Base-by-base conservation (phyloP, 768 basidiomycete genomes). In the Mycena vitilis region DNA sequence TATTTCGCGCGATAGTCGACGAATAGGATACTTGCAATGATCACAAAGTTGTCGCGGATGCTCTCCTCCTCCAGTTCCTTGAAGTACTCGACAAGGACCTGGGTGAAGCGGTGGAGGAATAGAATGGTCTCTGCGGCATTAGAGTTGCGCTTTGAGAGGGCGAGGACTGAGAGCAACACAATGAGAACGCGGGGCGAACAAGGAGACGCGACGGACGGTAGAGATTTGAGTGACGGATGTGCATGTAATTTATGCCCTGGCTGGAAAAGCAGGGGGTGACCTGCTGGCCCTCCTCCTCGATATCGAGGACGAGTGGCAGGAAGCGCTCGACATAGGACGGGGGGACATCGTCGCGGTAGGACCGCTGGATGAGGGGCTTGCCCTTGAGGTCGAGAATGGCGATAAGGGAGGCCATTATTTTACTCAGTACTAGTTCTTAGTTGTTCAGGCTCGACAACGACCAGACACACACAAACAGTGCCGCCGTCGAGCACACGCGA, bases 31-130 rank as follows among this genome's bases (percentile, higher is more conserved):
- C 30, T 30, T 30, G 30, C 30, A 58, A 99, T 98, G 77, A 99
- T 98, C 47, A 99, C 98, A 77, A 99, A 99, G 77, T 99, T 99
- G 81, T 99, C 98, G 10, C 98, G 87, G 77, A 99, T 99, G 55
- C 95, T 96, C 83, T 99, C 98, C 76, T 99, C 98, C 78, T 99
- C 98, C 45, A 99, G 90, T 78, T 99, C 98, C 79, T 99, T 99
- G 86, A 99, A 99, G 85, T 99, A 99, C 77, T 99, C 98, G 60
- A 97, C 87, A 63, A 99, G 86, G 8, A 99, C 97, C 78, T 95
- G 89, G 0, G 91, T 92, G 63, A 99, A 86, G 51, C 96, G 91
- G 79, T 99, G 98, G 20, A 99, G 87, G 85, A 98, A 99, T 71
- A 98, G 88, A 81, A 99, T 95, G 74, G 95, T 92, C 80, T 99